Evolutionary conservation across 805 yeast genomes (phyloP).

Genomic region (Ogataea pignaliae): DNA sequence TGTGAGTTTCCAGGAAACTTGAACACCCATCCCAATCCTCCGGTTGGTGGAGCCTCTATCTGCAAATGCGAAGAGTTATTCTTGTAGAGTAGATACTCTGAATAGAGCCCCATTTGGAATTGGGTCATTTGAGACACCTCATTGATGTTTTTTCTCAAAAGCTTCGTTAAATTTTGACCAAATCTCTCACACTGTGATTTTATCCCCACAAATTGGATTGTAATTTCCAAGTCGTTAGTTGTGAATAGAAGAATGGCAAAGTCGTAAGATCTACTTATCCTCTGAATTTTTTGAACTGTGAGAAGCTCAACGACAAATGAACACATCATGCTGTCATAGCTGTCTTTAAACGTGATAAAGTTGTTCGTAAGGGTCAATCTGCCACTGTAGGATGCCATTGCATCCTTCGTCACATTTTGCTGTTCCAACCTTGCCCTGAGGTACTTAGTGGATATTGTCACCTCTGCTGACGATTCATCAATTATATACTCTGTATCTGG

Average conservation of each 20-base stretch:
- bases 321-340: conserved; percentile 64
- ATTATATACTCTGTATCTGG: conserved; percentile 68
- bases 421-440: conserved; percentile 13
- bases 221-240: conserved; percentile 56
- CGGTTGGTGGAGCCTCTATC: conserved; percentile 55
- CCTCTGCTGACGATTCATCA: conserved; percentile 66
- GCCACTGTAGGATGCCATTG: conserved; percentile 36
- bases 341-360: conserved; percentile 70
- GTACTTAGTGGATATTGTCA: conserved; percentile 31
- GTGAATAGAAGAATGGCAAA: conserved; percentile 75
- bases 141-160: conserved; percentile 58
- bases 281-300: conserved; percentile 77
- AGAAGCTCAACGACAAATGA: conserved; percentile 69
- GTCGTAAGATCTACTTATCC: conserved; percentile 72
- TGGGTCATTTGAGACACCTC: conserved; percentile 58
- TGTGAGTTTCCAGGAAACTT: conserved; percentile 88
- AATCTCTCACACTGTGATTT: conserved; percentile 77
- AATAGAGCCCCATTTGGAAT: conserved; percentile 69
- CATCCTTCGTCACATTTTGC: conserved; percentile 2
- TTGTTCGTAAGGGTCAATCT: conserved; percentile 68
- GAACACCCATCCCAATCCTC: conserved; percentile 82
- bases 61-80: conserved; percentile 42
- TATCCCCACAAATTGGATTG: conserved; percentile 74
- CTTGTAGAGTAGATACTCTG: conserved; percentile 73
- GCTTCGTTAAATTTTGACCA: conserved; percentile 59